A percentile compares a stretch with the other conserved stretches of the same genome.
Conservation (phyloP, 1,139 yeast species). For the Fermentozyma sake region DNA sequence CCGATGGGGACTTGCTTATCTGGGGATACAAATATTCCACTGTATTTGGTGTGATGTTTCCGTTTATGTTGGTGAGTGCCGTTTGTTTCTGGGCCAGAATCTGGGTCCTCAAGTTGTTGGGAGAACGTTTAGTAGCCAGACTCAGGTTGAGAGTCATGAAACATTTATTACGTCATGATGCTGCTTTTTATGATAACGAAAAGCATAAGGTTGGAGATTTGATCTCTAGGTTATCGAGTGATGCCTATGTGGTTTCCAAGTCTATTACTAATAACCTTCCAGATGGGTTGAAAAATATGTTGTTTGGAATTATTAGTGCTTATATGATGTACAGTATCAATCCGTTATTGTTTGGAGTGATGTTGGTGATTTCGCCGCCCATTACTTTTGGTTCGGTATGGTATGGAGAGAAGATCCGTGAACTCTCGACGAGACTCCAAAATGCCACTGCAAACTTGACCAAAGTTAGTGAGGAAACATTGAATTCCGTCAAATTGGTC, state of each 20-base stretch:
- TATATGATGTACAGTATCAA: slow-evolving; percentile 47
- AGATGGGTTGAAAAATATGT: slow-evolving; percentile 45
- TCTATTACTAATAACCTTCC: slow-evolving; percentile 45
- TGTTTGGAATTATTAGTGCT: slow-evolving; percentile 41
- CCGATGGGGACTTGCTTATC: slow-evolving; percentile 36
- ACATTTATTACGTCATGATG: slow-evolving; percentile 47
- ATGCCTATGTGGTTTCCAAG: slow-evolving; percentile 49
- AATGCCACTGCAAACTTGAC: slow-evolving; percentile 47
- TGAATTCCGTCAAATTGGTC: slow-evolving; percentile 40
- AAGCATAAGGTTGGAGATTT: slow-evolving; percentile 55
- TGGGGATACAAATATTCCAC: slow-evolving; percentile 46
- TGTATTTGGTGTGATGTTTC: slow-evolving; percentile 41
- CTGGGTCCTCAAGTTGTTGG: slow-evolving; percentile 43
- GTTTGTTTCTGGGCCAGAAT: slow-evolving; percentile 48
- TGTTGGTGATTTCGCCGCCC: slow-evolving; percentile 51
- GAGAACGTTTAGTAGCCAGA: slow-evolving; percentile 34
- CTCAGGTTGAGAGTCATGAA: slow-evolving; percentile 47
- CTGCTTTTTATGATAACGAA: slow-evolving; percentile 47
- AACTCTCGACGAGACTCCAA: slow-evolving; percentile 40
- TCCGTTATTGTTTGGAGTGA: slow-evolving; percentile 43
- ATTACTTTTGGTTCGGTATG: slow-evolving; percentile 48
- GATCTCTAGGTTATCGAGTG: slow-evolving; percentile 49
- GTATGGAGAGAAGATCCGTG: slow-evolving; percentile 46
- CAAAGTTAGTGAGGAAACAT: slow-evolving; percentile 43
- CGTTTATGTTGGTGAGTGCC: slow-evolving; percentile 42